These are phyloP conservation scores for Didymella segeticola DNA, from an alignment of 2,329 filamentous ascomycete species.

Conservation along the genomic window DNA sequence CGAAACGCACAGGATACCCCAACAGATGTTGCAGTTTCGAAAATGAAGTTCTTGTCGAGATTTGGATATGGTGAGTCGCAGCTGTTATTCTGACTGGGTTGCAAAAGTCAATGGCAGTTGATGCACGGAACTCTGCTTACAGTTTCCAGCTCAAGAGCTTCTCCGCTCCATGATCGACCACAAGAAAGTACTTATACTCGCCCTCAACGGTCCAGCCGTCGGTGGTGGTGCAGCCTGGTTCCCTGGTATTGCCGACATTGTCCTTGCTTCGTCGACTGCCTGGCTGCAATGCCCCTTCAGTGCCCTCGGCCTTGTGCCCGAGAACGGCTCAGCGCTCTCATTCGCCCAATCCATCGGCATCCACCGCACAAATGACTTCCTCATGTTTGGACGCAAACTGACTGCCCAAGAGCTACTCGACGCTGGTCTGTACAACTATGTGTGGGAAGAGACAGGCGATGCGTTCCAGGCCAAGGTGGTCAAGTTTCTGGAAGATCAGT, in stretches of 20 bases:
- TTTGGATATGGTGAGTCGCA: constrained; percentile 44
- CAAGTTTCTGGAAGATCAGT: constrained; percentile 52
- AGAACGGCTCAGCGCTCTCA: constrained; percentile 56
- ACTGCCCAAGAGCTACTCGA: constrained; percentile 52
- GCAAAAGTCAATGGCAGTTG: too few species aligned
- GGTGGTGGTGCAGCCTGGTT: constrained; percentile 61
- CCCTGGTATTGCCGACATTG: constrained; percentile 56
- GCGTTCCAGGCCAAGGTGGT: constrained; percentile 53
- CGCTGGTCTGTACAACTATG: constrained; percentile 56
- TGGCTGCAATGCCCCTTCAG: constrained; percentile 59
- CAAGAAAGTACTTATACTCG: constrained; percentile 59
- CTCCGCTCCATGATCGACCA: constrained; percentile 59
- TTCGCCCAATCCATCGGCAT: constrained; percentile 58
- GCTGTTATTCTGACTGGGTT: too few species aligned
- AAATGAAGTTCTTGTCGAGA: constrained; percentile 33
- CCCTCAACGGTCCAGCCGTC: constrained; percentile 59
- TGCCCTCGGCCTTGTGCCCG: constrained; percentile 57
- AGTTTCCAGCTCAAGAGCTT: constrained; percentile 38
- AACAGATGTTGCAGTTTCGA: constrained; percentile 44
- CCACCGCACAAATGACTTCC: constrained; percentile 59
- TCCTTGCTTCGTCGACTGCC: constrained; percentile 53
- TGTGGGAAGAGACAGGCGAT: constrained; percentile 51
- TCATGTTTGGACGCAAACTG: constrained; percentile 60
- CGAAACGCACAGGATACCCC: constrained; percentile 15
- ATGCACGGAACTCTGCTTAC: neutral